Evolutionary conservation across 2,329 filamentous ascomycete genomes (phyloP), one percentile per base, ranked within the genome.

Genomic region (Neonectria coccinea): DNA sequence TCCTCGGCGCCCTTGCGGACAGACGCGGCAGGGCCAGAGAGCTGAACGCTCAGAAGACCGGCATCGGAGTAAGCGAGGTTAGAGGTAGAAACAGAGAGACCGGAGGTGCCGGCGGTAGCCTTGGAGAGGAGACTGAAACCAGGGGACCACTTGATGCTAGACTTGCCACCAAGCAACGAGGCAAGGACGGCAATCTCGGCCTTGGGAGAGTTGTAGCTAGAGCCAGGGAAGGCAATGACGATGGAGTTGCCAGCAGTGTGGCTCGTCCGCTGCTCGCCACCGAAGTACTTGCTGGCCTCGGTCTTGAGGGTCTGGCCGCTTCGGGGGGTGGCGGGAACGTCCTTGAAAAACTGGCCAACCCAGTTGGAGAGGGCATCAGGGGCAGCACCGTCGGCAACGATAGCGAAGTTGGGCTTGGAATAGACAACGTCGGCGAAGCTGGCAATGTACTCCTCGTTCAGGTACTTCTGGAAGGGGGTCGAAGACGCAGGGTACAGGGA

Each of bases 61-160:
- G 96, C 93, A 77, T 99, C 96, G 16, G 95, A 97, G 88, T 97
- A 99, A 70, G 91, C 87, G 71, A 89, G 84, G 83, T 96, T 95
- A 75, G 90, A 87, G 68, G 95, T 93, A 41, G 88, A 85, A 75
- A 93, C 88, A 56, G 85, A 86, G 68, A 92, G 88, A 70, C 89
- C 88, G 41, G 90, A 85, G 75, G 88, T 84, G 50, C 86, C 85
- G 67, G 90, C 85, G 62, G 89, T 87, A 66, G 91, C 91, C 85
- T 97, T 94, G 77, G 92, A 87, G 65, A 99, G 88, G 67, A 97
- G 86, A 64, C 92, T 95, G 87, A 97, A 98, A 74, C 96, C 96
- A 68, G 93, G 84, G 56, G 93, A 91, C 95, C 95, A 99, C 86
- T 98, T 99, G 85, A 98, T 94, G 81, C 85, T 91, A 59, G 94